phyloP scores from a whole-genome alignment of 148 eudicot genomes.

The Fallopia convolvulus region DNA sequence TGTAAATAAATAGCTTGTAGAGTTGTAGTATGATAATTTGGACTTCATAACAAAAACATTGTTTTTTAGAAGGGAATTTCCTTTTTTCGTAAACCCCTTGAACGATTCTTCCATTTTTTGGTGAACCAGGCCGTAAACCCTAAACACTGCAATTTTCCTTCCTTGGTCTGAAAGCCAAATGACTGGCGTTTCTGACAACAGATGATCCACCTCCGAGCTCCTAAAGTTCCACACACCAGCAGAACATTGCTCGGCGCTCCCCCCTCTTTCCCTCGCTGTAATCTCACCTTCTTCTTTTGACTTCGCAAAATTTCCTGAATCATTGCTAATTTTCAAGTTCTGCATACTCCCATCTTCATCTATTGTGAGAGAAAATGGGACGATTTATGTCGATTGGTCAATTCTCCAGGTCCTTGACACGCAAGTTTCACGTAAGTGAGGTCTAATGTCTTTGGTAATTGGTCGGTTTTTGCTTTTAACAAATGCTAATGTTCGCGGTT shows the following conservation, averaged over 20 bases:
- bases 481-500: neutral
- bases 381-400: slow-evolving; percentile 5
- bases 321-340: neutral
- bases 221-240: neutral
- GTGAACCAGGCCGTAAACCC: neutral
- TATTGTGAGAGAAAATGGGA: slow-evolving; percentile 7
- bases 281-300: neutral
- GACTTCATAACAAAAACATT: no score
- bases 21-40: no score
- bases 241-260: neutral
- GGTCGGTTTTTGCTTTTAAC: neutral
- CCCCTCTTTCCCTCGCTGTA: neutral
- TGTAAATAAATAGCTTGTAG: no score
- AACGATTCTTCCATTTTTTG: neutral
- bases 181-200: slow-evolving; percentile 5
- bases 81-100: neutral
- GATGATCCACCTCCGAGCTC: slow-evolving; percentile 7
- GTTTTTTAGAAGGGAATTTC: neutral
- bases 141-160: neutral
- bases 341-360: neutral
- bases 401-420: slow-evolving; percentile 3
- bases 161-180: neutral
- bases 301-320: neutral
- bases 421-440: neutral
- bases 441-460: neutral